Percentiles rank a stretch among this genome's conserved stretches.
Evolutionary conservation across 2,329 filamentous ascomycete species (phyloP).

Genomic region (Apiospora aurea): DNA sequence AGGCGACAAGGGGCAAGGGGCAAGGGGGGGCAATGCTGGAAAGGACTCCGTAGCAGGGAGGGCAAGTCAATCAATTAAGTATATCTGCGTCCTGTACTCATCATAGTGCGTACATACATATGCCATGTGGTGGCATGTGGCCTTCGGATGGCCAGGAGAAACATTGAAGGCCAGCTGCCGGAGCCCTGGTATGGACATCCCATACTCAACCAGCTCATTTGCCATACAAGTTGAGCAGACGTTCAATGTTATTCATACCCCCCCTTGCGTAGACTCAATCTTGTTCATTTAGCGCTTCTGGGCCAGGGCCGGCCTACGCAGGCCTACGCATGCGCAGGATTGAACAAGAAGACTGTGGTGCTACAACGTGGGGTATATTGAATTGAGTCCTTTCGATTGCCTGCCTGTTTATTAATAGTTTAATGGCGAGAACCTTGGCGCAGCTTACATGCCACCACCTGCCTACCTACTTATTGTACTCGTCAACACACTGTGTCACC

Average conservation of each 20-base stretch:
- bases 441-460: neutral
- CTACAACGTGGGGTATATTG: constrained; percentile 15
- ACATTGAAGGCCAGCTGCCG: neutral
- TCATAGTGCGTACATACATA: neutral
- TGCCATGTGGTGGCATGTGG: neutral
- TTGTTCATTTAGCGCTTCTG: neutral
- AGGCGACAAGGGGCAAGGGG: neutral
- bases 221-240: neutral
- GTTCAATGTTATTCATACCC: neutral
- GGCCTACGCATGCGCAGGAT: neutral
- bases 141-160: neutral
- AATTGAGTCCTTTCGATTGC: neutral
- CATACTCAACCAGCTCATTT: neutral
- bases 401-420: constrained; percentile 6
- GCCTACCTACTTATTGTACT: neutral
- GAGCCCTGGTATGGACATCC: neutral
- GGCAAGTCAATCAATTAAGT: neutral
- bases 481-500: neutral
- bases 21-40: neutral
- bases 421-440: neutral
- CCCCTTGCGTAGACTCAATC: neutral
- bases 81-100: neutral
- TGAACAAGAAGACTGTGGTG: neutral
- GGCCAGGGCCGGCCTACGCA: neutral
- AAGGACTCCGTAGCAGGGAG: neutral